Evolutionary conservation across 345 rosid genomes (phyloP), one percentile per base, ranked within the genome.

Genomic region (Camelina neglecta): DNA sequence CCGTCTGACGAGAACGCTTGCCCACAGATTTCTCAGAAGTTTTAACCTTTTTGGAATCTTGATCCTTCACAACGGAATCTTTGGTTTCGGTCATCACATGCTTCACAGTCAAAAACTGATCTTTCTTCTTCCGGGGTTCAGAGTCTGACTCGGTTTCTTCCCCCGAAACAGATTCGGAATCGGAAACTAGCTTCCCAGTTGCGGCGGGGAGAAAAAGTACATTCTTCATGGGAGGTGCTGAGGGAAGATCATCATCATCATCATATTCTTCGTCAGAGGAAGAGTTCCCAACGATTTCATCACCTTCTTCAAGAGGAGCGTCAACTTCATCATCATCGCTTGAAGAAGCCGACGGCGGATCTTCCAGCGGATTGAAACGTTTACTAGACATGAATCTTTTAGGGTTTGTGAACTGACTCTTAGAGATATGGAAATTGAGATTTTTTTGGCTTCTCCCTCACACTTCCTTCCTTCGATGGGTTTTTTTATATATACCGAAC

Each of bases 61-160:
- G 53, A 58, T 33, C 45, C 59, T 29, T 44, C 58, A 3, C 20
- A 2, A 8, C 26, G 3, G 68, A 38, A 26, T 60, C 75, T 53
- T 82, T 71, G 23, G 66, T 42, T 31, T 21, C 15, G 4, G 0
- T 83, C 58, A 73, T 83, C 58, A 73, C 79, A 11, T 80, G 76
- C 2, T 44, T 47, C 53, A 29, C 4, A 29, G 16, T 33, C 36
- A 12, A 9, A 36, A 36, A 50, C 57, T n/a, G 69, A 4, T 33
- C 6, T 21, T 18, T 73, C 55, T 68, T 73, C 55, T 68, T 76
- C 62, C 68, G 56, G 63, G 73, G n/a, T 12, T 59, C 77, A 0
- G 82, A 75, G 15, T 85, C 85, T 0, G 81, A 58, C 5, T 71
- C 85, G 18, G 82, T 66, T 56, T 77, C 85, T 38, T 78, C 60